Evolutionary conservation across 1,139 yeast genomes (phyloP), one percentile per base, ranked within the genome.

Genomic region (Scheffersomyces parashehatae): DNA sequence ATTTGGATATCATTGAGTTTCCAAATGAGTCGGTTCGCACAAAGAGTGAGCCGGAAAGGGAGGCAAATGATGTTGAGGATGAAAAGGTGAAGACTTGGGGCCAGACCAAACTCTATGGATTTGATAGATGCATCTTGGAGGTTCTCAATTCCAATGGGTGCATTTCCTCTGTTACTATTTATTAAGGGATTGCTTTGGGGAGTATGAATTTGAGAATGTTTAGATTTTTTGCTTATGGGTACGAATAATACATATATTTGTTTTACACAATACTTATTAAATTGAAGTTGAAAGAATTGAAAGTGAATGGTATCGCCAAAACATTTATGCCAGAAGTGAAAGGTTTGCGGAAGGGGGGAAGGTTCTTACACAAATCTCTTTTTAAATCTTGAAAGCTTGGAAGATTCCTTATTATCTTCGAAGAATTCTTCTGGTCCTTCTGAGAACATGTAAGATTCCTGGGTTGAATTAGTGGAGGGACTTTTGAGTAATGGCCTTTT

Each of bases 41-140:
- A 20, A 35, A 39, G 4, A 31, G 24, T 11, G 16, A 20, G 9
- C 30, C 15, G 31, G 28, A 32, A 35, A 34, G 38, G 26, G 69
- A 79, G 1, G 63, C 71, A 10, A 79, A 78, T 24, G 72, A 75
- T 14, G 77, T 79, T 45, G 80, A 77, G 40, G 69, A 77, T 4
- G 75, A 76, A 12, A 51, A 48, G 38, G 46, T 48, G 4, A 64
- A 66, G 42, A 65, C 71, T 5, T 81, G 85, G 83, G 84, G 84
- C 9, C 77, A 78, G 52, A 72, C 79, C 14, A 73, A 72, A 50
- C 55, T 79, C 34, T 75, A 75, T 52, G 79, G 81, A 2, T 67
- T 64, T 47, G 59, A 67, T 20, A 57, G 72, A 31, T 71, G 77
- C 46, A 72, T 81, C n/a, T 75, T 78, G 67, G 86, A 82, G 50